These are phyloP conservation scores for Wickerhamiella lipophila DNA, from an alignment of 805 yeast species.

Conservation along the genomic window DNA sequence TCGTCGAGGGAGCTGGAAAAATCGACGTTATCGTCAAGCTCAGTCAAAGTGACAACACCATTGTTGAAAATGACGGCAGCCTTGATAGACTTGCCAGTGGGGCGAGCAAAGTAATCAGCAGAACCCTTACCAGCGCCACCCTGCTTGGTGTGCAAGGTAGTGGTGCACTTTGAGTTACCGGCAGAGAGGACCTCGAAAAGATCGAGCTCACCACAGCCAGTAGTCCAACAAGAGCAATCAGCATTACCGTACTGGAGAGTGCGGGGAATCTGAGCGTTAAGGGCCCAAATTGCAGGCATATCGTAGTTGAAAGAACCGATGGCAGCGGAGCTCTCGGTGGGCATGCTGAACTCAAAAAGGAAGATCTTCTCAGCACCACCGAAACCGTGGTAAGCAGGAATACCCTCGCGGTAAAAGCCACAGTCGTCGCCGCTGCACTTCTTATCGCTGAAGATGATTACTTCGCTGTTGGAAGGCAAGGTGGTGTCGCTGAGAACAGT, in stretches of 20 bases:
- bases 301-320: constrained; percentile 51
- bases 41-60: constrained; percentile 36
- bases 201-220: constrained; percentile 98
- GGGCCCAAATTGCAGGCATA: constrained; percentile 97
- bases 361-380: constrained; percentile 75
- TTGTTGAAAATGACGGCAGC: constrained; percentile 77
- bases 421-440: constrained; percentile 39
- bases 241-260: constrained; percentile 82
- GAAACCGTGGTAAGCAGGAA: constrained; percentile 92
- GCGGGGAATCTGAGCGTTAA: constrained; percentile 93
- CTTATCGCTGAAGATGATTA: constrained; percentile 56
- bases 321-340: constrained; percentile 42
- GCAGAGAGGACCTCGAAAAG: constrained; percentile 73
- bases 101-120: constrained; percentile 78
- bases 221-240: constrained; percentile 86
- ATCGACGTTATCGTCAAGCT: constrained; percentile 43
- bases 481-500: constrained; percentile 56
- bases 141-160: constrained; percentile 77
- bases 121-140: constrained; percentile 77
- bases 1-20: constrained; percentile 44
- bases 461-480: constrained; percentile 63
- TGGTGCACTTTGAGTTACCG: constrained; percentile 56
- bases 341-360: constrained; percentile 91
- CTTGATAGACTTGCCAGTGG: constrained; percentile 60
- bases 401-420: constrained; percentile 75